Evolutionary conservation across 805 yeast species (phyloP).

Genomic region (Saccharomycopsis synnaedendra): DNA sequence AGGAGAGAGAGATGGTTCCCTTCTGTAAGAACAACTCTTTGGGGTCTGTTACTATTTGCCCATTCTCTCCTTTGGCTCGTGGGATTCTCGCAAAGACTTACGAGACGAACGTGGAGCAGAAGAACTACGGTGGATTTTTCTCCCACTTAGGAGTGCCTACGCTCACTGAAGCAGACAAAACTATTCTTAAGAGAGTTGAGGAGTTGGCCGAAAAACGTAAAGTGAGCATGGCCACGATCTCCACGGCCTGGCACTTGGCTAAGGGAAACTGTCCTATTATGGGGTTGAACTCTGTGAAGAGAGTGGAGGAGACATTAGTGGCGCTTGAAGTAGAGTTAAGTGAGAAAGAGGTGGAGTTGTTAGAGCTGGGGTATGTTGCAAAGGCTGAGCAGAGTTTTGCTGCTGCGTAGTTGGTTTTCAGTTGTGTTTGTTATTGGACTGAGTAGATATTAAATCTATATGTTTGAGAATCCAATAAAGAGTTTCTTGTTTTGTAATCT

Average conservation of each 20-base stretch:
- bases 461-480: too few relatives aligned
- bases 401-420: too few relatives aligned
- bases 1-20: constrained; percentile 50
- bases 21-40: constrained; percentile 42
- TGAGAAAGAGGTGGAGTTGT: constrained; percentile 6
- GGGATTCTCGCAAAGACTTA: constrained; percentile 44
- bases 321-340: constrained; percentile 31
- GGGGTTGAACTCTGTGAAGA: constrained; percentile 35
- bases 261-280: constrained; percentile 47
- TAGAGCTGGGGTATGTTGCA: constrained; percentile 6
- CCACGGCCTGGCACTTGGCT: constrained; percentile 41
- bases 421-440: too few relatives aligned
- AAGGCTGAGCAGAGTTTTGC: neutral
- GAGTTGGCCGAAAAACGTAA: constrained; percentile 35
- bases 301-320: constrained; percentile 40
- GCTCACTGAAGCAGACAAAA: too few relatives aligned
- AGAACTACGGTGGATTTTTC: too few relatives aligned
- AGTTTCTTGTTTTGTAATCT: too few relatives aligned
- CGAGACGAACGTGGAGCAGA: neutral
- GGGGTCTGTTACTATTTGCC: constrained; percentile 32
- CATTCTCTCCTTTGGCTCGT: constrained; percentile 50
- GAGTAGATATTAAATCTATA: too few relatives aligned
- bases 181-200: constrained; percentile 41
- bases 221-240: constrained; percentile 41
- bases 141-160: too few relatives aligned